phyloP scores from a whole-genome alignment of 2,329 filamentous ascomycete genomes.

The Fusarium tricinctum region DNA sequence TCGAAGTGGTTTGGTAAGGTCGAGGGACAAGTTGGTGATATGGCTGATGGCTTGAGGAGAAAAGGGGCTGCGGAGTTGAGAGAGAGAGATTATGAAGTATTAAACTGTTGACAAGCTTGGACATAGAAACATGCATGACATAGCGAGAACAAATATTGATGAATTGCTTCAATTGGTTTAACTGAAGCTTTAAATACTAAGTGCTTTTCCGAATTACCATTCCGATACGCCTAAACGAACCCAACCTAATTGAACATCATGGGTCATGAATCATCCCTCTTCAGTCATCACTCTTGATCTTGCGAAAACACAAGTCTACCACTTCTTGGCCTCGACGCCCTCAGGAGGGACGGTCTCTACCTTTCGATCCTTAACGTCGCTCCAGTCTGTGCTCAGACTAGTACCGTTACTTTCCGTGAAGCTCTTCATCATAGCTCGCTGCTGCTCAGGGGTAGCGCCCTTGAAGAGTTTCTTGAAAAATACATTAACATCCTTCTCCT shows the following conservation, averaged over 20 bases:
- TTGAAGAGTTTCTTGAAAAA: slow-evolving; percentile 96
- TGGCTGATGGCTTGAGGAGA: slow-evolving; percentile 31
- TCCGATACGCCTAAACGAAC: slow-evolving; percentile 38
- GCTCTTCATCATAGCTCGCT: slow-evolving; percentile 97
- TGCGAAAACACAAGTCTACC: slow-evolving; percentile 49
- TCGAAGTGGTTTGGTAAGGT: slow-evolving; percentile 50
- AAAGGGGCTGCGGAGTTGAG: slow-evolving; percentile 44
- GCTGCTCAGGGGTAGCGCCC: slow-evolving; percentile 80
- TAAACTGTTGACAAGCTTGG: slow-evolving; percentile 26
- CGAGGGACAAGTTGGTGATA: slow-evolving; percentile 17
- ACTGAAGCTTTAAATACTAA: slow-evolving; percentile 8
- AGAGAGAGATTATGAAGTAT: slow-evolving; percentile 31
- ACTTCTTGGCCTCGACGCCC: slow-evolving; percentile 82
- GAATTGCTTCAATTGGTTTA: slow-evolving; percentile 3
- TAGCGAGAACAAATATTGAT: slow-evolving; percentile 18
- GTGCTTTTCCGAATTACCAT: slow-evolving; percentile 25
- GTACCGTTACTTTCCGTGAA: slow-evolving; percentile 96
- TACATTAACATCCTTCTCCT: slow-evolving; percentile 74
- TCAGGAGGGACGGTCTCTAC: slow-evolving; percentile 82
- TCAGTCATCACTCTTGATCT: neutral
- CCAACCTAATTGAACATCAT: slow-evolving; percentile 10
- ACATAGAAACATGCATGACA: slow-evolving; percentile 20
- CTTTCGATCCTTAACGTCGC: slow-evolving; percentile 78
- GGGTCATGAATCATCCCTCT: slow-evolving; percentile 19
- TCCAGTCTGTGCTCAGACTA: slow-evolving; percentile 91